phyloP scores from a whole-genome alignment of 2,329 filamentous ascomycete species.

The Aspergillus pseudoglaucus region DNA sequence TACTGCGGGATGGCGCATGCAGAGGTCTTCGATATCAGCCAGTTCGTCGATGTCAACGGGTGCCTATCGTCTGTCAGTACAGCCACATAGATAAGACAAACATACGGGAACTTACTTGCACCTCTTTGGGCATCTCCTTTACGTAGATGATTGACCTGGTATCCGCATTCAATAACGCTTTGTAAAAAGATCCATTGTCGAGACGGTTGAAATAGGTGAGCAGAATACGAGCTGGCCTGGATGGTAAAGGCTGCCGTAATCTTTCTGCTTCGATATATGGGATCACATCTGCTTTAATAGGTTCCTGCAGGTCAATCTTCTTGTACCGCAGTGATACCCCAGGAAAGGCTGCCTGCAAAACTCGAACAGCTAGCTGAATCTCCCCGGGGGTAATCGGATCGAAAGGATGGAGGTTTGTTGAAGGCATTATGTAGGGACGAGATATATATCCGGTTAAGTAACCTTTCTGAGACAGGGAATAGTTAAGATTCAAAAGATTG shows the following conservation, averaged over 20 bases:
- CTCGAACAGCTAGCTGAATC: slow-evolving; percentile 29
- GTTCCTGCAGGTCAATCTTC: slow-evolving; percentile 60
- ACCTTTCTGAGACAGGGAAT: not conserved
- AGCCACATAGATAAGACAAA: slow-evolving; percentile 41
- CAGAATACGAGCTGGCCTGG: slow-evolving; percentile 45
- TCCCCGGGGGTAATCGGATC: slow-evolving; percentile 33
- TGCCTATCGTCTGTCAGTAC: slow-evolving; percentile 48
- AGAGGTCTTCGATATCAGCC: slow-evolving; percentile 50
- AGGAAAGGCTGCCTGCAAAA: slow-evolving; percentile 31
- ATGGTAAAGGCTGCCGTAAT: slow-evolving; percentile 41
- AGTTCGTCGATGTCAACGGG: slow-evolving; percentile 56
- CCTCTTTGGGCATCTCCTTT: slow-evolving; percentile 40
- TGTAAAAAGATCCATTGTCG: slow-evolving; percentile 38
- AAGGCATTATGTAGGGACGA: not conserved
- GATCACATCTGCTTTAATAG: slow-evolving; percentile 52
- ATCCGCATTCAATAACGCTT: slow-evolving; percentile 35
- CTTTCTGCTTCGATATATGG: slow-evolving; percentile 60
- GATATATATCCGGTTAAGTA: not conserved
- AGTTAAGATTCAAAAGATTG: not conserved
- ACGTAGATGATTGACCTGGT: slow-evolving; percentile 28
- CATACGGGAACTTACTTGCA: slow-evolving; percentile 31
- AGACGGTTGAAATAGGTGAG: slow-evolving; percentile 46
- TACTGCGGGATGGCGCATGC: slow-evolving; percentile 49
- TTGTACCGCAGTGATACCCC: slow-evolving; percentile 49
- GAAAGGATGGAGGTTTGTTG: slow-evolving; percentile 25